Evolutionary conservation across 1,139 yeast genomes (phyloP).

Genomic region (Saccharomyces hybrid): DNA sequence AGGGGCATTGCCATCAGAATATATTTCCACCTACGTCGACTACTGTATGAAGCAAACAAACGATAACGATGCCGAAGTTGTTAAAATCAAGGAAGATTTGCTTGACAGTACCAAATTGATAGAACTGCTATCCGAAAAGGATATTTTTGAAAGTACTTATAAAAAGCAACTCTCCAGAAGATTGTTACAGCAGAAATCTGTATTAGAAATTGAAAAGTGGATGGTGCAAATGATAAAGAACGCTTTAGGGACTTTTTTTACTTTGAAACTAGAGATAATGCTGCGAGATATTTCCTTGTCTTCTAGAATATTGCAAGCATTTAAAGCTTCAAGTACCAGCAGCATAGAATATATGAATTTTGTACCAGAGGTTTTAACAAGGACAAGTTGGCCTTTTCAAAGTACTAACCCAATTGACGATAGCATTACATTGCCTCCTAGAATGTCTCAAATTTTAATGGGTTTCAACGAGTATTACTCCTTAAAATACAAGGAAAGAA

Average conservation of each 20-base stretch:
- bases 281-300: slow-evolving; percentile 61
- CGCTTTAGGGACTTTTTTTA: slow-evolving; percentile 74
- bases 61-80: slow-evolving; percentile 44
- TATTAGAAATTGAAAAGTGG: slow-evolving; percentile 60
- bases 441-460: slow-evolving; percentile 37
- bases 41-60: slow-evolving; percentile 41
- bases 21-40: slow-evolving; percentile 69
- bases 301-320: slow-evolving; percentile 11
- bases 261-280: slow-evolving; percentile 83
- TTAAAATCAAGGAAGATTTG: slow-evolving; percentile 48
- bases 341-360: slow-evolving; percentile 29
- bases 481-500: slow-evolving; percentile 63
- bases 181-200: slow-evolving; percentile 50
- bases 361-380: slow-evolving; percentile 49
- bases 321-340: slow-evolving; percentile 16
- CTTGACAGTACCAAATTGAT: slow-evolving; percentile 54
- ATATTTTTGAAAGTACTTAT: slow-evolving; percentile 77
- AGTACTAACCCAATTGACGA: slow-evolving; percentile 14
- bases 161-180: slow-evolving; percentile 87
- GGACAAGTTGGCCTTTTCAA: slow-evolving; percentile 31
- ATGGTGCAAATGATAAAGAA: slow-evolving; percentile 64
- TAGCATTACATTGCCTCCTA: slow-evolving; percentile 46
- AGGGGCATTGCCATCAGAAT: slow-evolving; percentile 54
- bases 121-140: slow-evolving; percentile 71
- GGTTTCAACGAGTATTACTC: slow-evolving; percentile 46